A percentile compares a stretch with the other conserved stretches of the same genome.
Conservation (phyloP, 345 rosid species). For the Eucalyptus curtisii region DNA sequence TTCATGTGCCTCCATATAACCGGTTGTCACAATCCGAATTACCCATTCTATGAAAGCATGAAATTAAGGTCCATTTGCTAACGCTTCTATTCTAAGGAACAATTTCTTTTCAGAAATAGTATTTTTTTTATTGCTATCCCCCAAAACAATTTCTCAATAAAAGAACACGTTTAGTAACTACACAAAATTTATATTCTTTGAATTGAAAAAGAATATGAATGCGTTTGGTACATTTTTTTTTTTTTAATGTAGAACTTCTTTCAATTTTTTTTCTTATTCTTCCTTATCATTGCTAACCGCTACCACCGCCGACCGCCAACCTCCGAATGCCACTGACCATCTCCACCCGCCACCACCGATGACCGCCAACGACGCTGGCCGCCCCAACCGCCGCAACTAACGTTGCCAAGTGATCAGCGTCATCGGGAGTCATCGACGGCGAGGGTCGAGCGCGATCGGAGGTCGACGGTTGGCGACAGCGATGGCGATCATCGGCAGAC, state of each 20-base stretch:
- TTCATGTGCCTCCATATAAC: neutral
- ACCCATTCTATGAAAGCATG: neutral
- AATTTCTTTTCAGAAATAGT: accelerated
- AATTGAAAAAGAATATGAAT: too few species aligned
- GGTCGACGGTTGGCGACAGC: accelerated
- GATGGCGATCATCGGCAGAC: accelerated
- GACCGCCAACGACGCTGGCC: accelerated
- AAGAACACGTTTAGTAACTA: accelerated
- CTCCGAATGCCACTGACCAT: accelerated
- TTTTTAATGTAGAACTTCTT: too few species aligned
- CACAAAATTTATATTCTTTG: accelerated
- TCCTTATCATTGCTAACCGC: accelerated
- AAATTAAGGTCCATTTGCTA: accelerated
- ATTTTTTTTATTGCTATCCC: too few species aligned
- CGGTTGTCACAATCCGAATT: neutral
- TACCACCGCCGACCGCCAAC: accelerated
- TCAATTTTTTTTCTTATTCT: too few species aligned
- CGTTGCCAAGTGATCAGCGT: accelerated
- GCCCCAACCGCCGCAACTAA: accelerated
- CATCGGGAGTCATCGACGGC: accelerated
- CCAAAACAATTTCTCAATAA: accelerated
- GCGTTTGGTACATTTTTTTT: accelerated
- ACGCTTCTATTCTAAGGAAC: accelerated
- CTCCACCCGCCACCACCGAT: accelerated
- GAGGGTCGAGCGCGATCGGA: accelerated